These are phyloP conservation scores for Penicillium steckii DNA, from an alignment of 495 filamentous ascomycete genomes.

Conservation along the genomic window DNA sequence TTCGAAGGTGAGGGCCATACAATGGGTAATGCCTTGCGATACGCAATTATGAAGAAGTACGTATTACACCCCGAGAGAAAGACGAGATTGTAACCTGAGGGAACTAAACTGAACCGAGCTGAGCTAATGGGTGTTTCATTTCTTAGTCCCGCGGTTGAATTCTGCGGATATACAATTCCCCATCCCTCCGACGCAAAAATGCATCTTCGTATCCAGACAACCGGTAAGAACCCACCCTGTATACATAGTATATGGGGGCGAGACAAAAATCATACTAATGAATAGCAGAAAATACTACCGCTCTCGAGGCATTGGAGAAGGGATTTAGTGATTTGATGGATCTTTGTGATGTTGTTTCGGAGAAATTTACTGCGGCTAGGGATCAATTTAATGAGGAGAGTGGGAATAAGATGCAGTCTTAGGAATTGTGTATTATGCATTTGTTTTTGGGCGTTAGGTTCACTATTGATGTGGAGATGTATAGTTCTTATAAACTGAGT, in stretches of 20 bases:
- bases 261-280: neutral
- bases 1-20: slow-evolving; percentile 93
- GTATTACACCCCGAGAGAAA: slow-evolving; percentile 13
- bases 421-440: too few relatives aligned
- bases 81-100: neutral
- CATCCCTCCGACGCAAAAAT: slow-evolving; percentile 95
- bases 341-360: slow-evolving; percentile 85
- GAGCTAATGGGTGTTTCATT: neutral
- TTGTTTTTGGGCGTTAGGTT: too few relatives aligned
- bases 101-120: neutral
- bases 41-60: slow-evolving; percentile 98
- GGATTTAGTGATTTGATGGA: slow-evolving; percentile 85
- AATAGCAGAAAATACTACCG: slow-evolving; percentile 68
- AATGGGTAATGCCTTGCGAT: slow-evolving; percentile 88
- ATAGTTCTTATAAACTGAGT: too few relatives aligned
- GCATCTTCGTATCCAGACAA: slow-evolving; percentile 96
- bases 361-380: slow-evolving; percentile 71
- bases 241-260: too few relatives aligned
- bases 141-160: slow-evolving; percentile 79
- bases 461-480: too few relatives aligned
- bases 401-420: slow-evolving; percentile 38
- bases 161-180: slow-evolving; percentile 97
- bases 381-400: slow-evolving; percentile 57
- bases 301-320: slow-evolving; percentile 82
- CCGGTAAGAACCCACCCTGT: slow-evolving; percentile 56